Conservation (phyloP, 768 basidiomycete genomes). For the Kwoniella shandongensis region DNA sequence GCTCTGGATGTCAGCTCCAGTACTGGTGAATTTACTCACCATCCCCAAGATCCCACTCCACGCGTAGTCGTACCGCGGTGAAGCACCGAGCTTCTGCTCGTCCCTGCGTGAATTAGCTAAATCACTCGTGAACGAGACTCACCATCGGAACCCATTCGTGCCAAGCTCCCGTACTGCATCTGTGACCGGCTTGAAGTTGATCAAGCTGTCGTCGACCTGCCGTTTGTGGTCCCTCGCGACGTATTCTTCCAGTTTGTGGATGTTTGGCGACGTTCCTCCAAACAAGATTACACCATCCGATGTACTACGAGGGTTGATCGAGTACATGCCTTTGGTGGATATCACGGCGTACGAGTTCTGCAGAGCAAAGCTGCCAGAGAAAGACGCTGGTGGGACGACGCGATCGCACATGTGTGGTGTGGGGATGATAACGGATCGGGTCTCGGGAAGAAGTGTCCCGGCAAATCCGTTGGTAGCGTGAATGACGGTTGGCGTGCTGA, state of each 20-base stretch:
- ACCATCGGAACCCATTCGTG: slow-evolving; percentile 45
- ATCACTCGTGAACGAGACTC: slow-evolving; percentile 13
- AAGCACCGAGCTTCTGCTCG: slow-evolving; percentile 3
- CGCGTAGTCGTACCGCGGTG: slow-evolving; percentile 31
- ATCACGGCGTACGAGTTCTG: slow-evolving; percentile 28
- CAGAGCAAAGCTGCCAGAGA: slow-evolving; percentile 31
- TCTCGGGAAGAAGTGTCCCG: slow-evolving; percentile 70
- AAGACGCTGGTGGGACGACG: slow-evolving; percentile 52
- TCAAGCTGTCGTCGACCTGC: slow-evolving; percentile 27
- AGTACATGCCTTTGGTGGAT: slow-evolving; percentile 20
- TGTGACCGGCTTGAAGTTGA: slow-evolving; percentile 39
- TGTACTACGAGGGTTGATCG: slow-evolving; percentile 26
- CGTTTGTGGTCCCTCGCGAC: slow-evolving; percentile 19
- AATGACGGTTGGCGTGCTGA: slow-evolving; percentile 66
- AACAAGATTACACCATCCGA: slow-evolving; percentile 29
- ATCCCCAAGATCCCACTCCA: slow-evolving; percentile 49
- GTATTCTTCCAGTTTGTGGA: slow-evolving; percentile 21
- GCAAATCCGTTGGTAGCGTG: slow-evolving; percentile 88
- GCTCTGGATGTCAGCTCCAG: slow-evolving; percentile 19
- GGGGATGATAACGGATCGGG: slow-evolving; percentile 51
- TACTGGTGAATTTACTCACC: slow-evolving; percentile 19
- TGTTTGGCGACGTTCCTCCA: slow-evolving; percentile 28
- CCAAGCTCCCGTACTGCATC: slow-evolving; percentile 37
- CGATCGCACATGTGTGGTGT: slow-evolving; percentile 31
- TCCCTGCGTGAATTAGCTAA: slow-evolving; percentile 7